Evolutionary conservation across 1,284 basidiomycete species (phyloP).

Genomic region (Austroboletus sp.): DNA sequence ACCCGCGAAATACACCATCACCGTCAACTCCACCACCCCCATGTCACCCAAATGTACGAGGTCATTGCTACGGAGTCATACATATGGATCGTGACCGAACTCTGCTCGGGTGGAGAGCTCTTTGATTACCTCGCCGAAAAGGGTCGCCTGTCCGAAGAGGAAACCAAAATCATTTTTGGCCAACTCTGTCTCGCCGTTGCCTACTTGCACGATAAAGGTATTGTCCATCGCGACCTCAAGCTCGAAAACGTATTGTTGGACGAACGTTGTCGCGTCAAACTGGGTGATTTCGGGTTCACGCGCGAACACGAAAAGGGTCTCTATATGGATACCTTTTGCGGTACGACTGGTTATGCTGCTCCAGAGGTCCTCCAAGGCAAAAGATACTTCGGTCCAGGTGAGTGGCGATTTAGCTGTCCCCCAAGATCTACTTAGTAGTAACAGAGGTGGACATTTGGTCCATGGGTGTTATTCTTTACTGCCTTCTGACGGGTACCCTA

Average conservation of each 20-base stretch:
- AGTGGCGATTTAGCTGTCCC: slow-evolving; percentile 21
- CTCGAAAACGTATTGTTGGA: slow-evolving; percentile 92
- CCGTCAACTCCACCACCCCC: slow-evolving; percentile 89
- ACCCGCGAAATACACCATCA: slow-evolving; percentile 98
- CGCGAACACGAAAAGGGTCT: slow-evolving; percentile 83
- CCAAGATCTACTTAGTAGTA: slow-evolving; percentile 1
- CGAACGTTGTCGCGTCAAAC: slow-evolving; percentile 78
- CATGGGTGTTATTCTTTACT: slow-evolving; percentile 89
- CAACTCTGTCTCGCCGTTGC: slow-evolving; percentile 95
- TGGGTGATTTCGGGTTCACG: slow-evolving; percentile 96
- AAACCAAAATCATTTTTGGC: slow-evolving; percentile 80
- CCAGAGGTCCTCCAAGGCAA: slow-evolving; percentile 90
- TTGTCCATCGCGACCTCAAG: slow-evolving; percentile 93
- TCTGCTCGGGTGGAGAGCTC: slow-evolving; percentile 92
- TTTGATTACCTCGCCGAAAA: slow-evolving; percentile 97
- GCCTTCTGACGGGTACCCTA: slow-evolving; percentile 87
- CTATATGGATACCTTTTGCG: slow-evolving; percentile 92
- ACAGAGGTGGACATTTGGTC: slow-evolving; percentile 97
- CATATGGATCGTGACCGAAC: slow-evolving; percentile 96
- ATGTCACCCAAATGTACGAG: slow-evolving; percentile 93
- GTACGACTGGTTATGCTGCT: slow-evolving; percentile 91
- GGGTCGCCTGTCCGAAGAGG: slow-evolving; percentile 77
- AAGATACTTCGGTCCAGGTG: slow-evolving; percentile 85
- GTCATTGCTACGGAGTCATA: slow-evolving; percentile 92
- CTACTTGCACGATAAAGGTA: slow-evolving; percentile 83